phyloP scores from a whole-genome alignment of 169 alveolate species.

The Perkinsus olseni region DNA sequence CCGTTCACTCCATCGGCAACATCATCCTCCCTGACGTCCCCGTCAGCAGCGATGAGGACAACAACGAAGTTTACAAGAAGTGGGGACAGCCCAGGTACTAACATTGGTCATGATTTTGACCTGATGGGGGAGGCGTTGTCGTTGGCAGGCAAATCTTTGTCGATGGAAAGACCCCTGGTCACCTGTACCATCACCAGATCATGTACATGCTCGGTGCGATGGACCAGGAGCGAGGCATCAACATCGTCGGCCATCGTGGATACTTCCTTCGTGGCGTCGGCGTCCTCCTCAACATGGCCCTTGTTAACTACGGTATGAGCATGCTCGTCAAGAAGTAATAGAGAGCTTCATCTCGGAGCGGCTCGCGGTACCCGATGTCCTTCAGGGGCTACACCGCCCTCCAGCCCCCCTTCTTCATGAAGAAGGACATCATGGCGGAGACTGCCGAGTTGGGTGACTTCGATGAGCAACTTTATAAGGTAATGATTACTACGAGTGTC shows the following conservation, averaged over 20 bases:
- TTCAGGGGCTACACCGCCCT: constrained; percentile 82
- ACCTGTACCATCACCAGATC: constrained; percentile 85
- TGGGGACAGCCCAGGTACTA: constrained; percentile 80
- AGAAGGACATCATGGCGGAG: constrained; percentile 81
- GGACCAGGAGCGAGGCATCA: constrained; percentile 75
- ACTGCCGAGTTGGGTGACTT: constrained; percentile 95
- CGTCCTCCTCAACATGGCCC: constrained; percentile 83
- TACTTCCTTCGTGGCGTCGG: constrained; percentile 87
- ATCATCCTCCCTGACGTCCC: constrained; percentile 81
- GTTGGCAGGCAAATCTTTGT: background rate
- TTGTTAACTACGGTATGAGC: constrained; percentile 76
- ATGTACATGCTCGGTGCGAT: constrained; percentile 72
- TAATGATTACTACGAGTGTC: constrained; percentile 23
- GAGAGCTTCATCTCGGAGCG: background rate
- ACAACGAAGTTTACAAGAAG: constrained; percentile 70
- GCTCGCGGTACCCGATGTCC: background rate
- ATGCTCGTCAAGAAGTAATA: constrained; percentile 62
- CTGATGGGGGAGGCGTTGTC: no score
- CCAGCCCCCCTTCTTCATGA: constrained; percentile 97
- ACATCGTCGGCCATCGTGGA: constrained; percentile 93
- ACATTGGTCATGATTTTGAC: no score
- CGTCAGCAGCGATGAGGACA: constrained; percentile 81
- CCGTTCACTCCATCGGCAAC: constrained; percentile 71
- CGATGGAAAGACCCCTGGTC: constrained; percentile 3
- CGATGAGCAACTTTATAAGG: constrained; percentile 88